phyloP scores from a whole-genome alignment of 1,139 yeast species.

The Geotrichum klebahnii region DNA sequence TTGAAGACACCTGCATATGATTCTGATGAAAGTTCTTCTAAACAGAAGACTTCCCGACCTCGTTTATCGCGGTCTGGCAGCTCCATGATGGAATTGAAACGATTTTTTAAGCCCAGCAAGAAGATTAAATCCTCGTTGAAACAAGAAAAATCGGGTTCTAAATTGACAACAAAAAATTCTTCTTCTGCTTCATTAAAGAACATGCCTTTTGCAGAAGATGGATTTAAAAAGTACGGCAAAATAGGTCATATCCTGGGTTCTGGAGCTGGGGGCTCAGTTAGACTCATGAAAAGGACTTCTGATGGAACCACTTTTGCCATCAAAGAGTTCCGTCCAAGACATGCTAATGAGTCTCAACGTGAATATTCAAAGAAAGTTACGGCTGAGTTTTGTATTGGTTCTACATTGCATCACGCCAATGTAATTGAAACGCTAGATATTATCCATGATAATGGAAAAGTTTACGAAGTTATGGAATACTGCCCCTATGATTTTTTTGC shows the following conservation, averaged over 20 bases:
- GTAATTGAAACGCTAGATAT: slow-evolving; percentile 91
- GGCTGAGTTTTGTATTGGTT: slow-evolving; percentile 95
- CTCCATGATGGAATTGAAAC: slow-evolving; percentile 41
- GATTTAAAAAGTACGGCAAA: slow-evolving; percentile 74
- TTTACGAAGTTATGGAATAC: slow-evolving; percentile 95
- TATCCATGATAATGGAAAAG: slow-evolving; percentile 76
- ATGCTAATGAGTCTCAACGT: slow-evolving; percentile 75
- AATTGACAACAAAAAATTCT: slow-evolving; percentile 23
- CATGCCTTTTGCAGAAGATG: slow-evolving; percentile 43
- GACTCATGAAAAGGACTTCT: slow-evolving; percentile 72
- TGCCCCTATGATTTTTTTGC: slow-evolving; percentile 96
- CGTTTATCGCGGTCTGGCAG: slow-evolving; percentile 31
- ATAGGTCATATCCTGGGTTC: slow-evolving; percentile 88
- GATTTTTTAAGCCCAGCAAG: slow-evolving; percentile 36
- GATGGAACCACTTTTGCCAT: slow-evolving; percentile 91
- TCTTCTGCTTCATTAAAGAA: slow-evolving; percentile 26
- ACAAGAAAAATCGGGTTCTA: slow-evolving; percentile 16
- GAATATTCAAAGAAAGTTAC: slow-evolving; percentile 95
- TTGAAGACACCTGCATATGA: slow-evolving; percentile 16
- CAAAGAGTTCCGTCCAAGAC: slow-evolving; percentile 86
- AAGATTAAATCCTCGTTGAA: slow-evolving; percentile 19
- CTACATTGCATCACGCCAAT: slow-evolving; percentile 90
- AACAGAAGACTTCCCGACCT: slow-evolving; percentile 15
- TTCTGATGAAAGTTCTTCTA: slow-evolving; percentile 20
- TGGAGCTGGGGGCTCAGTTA: slow-evolving; percentile 97